Evolutionary conservation across 495 filamentous ascomycete species (phyloP).

Genomic region (Podospora fimiseda): DNA sequence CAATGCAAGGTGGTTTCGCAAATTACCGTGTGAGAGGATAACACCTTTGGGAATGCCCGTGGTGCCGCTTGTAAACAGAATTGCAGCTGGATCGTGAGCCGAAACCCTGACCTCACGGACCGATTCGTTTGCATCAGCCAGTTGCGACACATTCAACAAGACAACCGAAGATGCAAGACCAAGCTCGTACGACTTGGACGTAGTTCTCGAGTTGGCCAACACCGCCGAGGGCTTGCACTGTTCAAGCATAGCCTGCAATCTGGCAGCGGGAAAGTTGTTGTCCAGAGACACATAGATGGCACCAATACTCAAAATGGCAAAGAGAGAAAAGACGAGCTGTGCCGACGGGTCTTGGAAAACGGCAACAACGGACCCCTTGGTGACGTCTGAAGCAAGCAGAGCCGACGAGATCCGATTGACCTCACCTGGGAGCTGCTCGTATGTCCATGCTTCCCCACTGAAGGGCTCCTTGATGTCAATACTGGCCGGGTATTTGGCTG

Average conservation of each 20-base stretch:
- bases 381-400: not conserved
- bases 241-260: not conserved
- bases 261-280: not conserved
- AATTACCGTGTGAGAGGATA: slow-evolving; percentile 15
- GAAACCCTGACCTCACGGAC: not conserved
- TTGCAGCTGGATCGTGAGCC: slow-evolving; percentile 11
- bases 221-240: not conserved
- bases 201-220: not conserved
- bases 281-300: not conserved
- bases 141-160: too few relatives aligned
- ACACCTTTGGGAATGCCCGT: slow-evolving; percentile 38
- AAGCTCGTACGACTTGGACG: not conserved
- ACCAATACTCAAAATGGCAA: not conserved
- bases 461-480: not conserved
- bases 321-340: not conserved
- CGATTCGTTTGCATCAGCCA: not conserved
- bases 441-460: not conserved
- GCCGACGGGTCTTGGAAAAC: not conserved
- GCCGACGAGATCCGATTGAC: too few relatives aligned
- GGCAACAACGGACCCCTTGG: not conserved
- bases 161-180: not conserved
- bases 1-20: not conserved
- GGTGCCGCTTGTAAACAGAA: slow-evolving; percentile 37
- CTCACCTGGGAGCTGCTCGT: too few relatives aligned
- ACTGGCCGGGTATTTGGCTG: not conserved